phyloP scores from a whole-genome alignment of 2,329 filamentous ascomycete genomes.

The Fusarium solani-melongenae region DNA sequence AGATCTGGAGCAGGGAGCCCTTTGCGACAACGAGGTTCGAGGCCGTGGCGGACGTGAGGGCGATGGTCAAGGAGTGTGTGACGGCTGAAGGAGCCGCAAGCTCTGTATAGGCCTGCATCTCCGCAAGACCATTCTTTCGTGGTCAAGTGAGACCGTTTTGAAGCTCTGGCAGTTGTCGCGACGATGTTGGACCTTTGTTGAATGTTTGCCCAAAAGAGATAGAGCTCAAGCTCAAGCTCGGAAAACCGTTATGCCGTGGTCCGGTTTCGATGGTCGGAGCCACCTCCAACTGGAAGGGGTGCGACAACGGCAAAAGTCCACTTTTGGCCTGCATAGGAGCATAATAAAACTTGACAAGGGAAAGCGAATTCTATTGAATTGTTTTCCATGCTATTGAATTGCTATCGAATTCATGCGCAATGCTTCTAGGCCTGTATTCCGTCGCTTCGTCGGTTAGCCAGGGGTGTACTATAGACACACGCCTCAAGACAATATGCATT shows the following conservation, averaged over 20 bases:
- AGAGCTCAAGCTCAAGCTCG: constrained; percentile 30
- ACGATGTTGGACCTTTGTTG: constrained; percentile 28
- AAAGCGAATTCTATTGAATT: not conserved
- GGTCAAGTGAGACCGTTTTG: constrained; percentile 31
- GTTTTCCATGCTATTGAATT: not conserved
- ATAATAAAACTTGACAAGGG: not conserved
- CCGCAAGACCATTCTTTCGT: constrained; percentile 50
- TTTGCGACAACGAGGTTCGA: constrained; percentile 92
- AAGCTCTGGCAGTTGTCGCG: constrained; percentile 9
- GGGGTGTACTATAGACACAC: not conserved
- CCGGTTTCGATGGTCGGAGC: not conserved
- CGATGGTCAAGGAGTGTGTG: constrained; percentile 83
- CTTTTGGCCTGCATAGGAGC: not conserved
- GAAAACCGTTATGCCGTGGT: constrained; percentile 25
- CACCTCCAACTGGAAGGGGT: not conserved
- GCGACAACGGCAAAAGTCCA: not conserved
- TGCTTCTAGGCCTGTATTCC: not conserved
- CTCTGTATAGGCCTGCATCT: constrained; percentile 98
- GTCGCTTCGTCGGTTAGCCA: not conserved
- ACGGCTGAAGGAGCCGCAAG: constrained; percentile 93
- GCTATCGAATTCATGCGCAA: not conserved
- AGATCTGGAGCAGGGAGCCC: constrained; percentile 93
- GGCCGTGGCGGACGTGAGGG: constrained; percentile 79
- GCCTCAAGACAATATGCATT: not conserved
- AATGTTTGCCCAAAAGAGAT: constrained; percentile 33